phyloP scores from a whole-genome alignment of 805 yeast genomes.

The Candida vartiovaarae region DNA sequence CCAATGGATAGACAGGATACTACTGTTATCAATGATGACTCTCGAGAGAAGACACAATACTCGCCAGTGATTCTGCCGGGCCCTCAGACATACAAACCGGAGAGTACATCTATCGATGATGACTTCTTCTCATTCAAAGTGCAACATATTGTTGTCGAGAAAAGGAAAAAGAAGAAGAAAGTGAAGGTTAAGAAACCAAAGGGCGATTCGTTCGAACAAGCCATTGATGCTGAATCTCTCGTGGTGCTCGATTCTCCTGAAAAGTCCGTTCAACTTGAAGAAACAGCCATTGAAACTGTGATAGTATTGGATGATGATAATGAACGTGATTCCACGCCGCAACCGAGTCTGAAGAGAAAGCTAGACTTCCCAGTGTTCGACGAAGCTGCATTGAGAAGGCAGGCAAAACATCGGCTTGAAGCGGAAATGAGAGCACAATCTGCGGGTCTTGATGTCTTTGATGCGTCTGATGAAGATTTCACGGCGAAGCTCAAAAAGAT shows the following conservation, averaged over 20 bases:
- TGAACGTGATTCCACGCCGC: neutral
- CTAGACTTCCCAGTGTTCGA: slow-evolving; percentile 12
- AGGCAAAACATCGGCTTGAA: neutral
- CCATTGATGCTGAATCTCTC: too few relatives aligned
- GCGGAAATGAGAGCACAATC: neutral
- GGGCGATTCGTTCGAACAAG: neutral
- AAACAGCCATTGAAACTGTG: neutral
- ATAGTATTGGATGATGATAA: slow-evolving; percentile 1
- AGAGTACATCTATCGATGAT: slow-evolving; percentile 10
- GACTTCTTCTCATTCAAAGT: slow-evolving; percentile 23
- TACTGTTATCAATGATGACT: neutral
- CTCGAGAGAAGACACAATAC: too few relatives aligned
- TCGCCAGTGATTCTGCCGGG: too few relatives aligned
- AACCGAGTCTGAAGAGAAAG: neutral
- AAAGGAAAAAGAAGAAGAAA: slow-evolving; percentile 9
- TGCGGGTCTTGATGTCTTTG: slow-evolving; percentile 3
- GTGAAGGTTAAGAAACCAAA: neutral
- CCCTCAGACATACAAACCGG: neutral
- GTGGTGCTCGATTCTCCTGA: too few relatives aligned
- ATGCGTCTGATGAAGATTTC: slow-evolving; percentile 5
- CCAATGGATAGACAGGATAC: neutral
- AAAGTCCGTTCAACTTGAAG: neutral
- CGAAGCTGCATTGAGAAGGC: slow-evolving; percentile 4
- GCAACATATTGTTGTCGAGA: slow-evolving; percentile 7
- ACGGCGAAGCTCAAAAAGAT: neutral